Evolutionary conservation across 495 filamentous ascomycete species (phyloP).

Genomic region (Filosporella fistucella): DNA sequence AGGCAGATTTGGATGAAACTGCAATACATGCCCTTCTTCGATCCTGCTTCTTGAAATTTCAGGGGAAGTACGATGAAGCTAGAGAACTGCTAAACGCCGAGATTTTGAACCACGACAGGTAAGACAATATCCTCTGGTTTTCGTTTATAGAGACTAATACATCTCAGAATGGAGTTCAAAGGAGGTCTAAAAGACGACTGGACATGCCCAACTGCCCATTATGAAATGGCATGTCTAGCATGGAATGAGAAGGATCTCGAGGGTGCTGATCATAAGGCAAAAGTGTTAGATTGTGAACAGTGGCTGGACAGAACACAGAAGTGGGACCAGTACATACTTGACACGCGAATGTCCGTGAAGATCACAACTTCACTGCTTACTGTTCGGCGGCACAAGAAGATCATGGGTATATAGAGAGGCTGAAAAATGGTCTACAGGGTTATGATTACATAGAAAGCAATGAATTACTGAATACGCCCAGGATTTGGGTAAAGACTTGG

Average conservation of each 20-base stretch:
- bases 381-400: conserved; percentile 58
- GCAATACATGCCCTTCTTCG: conserved; percentile 63
- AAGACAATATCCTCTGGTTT: conserved; percentile 17
- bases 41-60: conserved; percentile 60
- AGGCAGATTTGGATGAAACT: conserved; percentile 72
- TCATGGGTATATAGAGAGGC: conserved; percentile 15
- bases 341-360: conserved; percentile 80
- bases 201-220: conserved; percentile 73
- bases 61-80: conserved; percentile 58
- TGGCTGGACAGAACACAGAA: conserved; percentile 73
- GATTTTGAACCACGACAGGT: conserved; percentile 59
- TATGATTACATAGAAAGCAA: no score
- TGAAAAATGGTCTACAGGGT: no score
- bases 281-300: conserved; percentile 60
- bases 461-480: no score
- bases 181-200: conserved; percentile 77
- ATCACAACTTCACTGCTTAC: conserved; percentile 78
- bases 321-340: conserved; percentile 85
- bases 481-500: no score
- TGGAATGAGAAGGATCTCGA: conserved; percentile 57
- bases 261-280: conserved; percentile 22
- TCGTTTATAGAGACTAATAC: conserved; percentile 7
- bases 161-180: conserved; percentile 56
- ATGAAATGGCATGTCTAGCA: conserved; percentile 79
- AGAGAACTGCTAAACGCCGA: conserved; percentile 54